These are phyloP conservation scores for Fomitopsis pinicola DNA, from an alignment of 1,284 basidiomycete genomes.

Conservation along the genomic window DNA sequence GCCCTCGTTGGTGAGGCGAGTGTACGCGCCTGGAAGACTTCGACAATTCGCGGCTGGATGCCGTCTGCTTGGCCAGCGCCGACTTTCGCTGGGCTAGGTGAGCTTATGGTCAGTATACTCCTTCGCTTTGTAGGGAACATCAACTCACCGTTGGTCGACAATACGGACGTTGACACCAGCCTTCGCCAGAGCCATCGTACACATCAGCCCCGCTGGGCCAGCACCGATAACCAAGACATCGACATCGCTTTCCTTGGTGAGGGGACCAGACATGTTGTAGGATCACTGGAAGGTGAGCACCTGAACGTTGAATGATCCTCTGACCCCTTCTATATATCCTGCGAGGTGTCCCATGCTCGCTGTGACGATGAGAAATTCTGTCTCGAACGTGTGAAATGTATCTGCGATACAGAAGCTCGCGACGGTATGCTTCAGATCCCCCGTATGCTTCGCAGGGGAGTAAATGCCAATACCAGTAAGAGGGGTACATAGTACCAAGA, in stretches of 20 bases:
- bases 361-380: neutral
- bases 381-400: neutral
- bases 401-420: neutral
- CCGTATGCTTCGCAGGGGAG: neutral
- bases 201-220: slow-evolving; percentile 60
- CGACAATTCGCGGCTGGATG: slow-evolving; percentile 73
- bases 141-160: slow-evolving; percentile 58
- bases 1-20: neutral
- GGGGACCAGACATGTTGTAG: slow-evolving; percentile 12
- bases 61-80: slow-evolving; percentile 75
- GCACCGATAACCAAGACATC: slow-evolving; percentile 57
- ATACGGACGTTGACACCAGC: slow-evolving; percentile 61
- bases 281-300: neutral
- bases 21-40: slow-evolving; percentile 60
- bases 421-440: neutral
- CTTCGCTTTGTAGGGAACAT: too few species aligned
- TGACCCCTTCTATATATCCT: slow-evolving; percentile 1
- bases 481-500: neutral
- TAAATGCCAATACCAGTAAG: neutral
- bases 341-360: neutral
- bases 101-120: neutral
- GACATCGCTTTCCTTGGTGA: slow-evolving; percentile 32
- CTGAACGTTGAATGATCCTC: neutral
- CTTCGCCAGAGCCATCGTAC: slow-evolving; percentile 55
- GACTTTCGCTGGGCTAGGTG: slow-evolving; percentile 49